These are phyloP conservation scores for Yamadazyma blattariae DNA, from an alignment of 1,139 yeast species.

Conservation along the genomic window DNA sequence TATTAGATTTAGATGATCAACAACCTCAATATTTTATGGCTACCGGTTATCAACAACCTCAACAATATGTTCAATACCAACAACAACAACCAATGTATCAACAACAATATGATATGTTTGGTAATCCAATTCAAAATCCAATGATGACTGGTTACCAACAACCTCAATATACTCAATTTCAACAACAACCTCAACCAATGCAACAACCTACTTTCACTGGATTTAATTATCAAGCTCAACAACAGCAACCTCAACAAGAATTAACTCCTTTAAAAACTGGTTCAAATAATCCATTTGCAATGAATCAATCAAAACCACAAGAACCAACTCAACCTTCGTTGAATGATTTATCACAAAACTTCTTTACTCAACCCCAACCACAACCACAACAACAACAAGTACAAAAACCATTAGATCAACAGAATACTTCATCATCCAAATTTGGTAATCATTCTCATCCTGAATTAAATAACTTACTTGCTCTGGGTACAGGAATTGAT, in stretches of 20 bases:
- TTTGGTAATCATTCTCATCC: conserved; percentile 54
- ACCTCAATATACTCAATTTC: conserved; percentile 19
- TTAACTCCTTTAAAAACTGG: conserved; percentile 71
- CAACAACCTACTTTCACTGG: conserved; percentile 19
- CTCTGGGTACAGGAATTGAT: conserved; percentile 89
- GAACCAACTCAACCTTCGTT: conserved; percentile 17
- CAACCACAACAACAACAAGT: conserved; percentile 21
- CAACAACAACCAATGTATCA: conserved; percentile 15
- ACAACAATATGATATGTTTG: conserved; percentile 65
- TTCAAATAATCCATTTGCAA: conserved; percentile 88
- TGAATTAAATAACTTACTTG: conserved; percentile 73
- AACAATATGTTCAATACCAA: conserved; percentile 10
- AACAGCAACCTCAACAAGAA: conserved; percentile 38
- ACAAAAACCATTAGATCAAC: conserved; percentile 22
- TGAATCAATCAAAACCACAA: conserved; percentile 28
- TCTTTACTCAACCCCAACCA: conserved; percentile 19
- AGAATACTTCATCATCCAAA: conserved; percentile 36
- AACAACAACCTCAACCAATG: conserved; percentile 29
- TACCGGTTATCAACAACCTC: conserved; percentile 23
- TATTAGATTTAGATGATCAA: conserved; percentile 53
- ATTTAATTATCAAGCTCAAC: conserved; percentile 25
- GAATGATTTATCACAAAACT: conserved; percentile 19
- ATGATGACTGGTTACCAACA: conserved; percentile 52
- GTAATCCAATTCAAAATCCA: conserved; percentile 66
- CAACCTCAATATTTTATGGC: conserved; percentile 30